Percentiles rank a stretch among this genome's conserved stretches.
Evolutionary conservation across 345 rosid genomes (phyloP).

Genomic region (Lagerstroemia speciosa): DNA sequence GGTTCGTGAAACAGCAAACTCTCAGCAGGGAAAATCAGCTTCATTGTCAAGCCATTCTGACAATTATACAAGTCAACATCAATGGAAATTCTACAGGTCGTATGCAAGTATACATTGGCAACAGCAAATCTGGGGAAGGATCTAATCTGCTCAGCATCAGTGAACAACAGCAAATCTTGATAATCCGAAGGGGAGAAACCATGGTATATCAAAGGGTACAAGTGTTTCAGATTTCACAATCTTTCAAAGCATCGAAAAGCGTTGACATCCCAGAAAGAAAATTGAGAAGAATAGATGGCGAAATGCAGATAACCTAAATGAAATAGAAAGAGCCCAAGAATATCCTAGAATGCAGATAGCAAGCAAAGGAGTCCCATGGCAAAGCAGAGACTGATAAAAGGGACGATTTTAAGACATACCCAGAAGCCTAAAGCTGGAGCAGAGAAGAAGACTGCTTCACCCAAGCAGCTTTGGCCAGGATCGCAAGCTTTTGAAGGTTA

Average conservation of each 20-base stretch:
- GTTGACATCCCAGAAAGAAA: background rate
- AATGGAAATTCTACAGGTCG: background rate
- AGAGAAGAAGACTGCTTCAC: background rate
- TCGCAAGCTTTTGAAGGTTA: conserved; percentile 8
- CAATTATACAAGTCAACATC: background rate
- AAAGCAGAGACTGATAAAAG: background rate
- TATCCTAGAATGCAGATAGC: background rate
- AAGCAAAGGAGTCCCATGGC: background rate
- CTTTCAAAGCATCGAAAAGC: background rate
- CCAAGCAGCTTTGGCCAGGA: conserved; percentile 9
- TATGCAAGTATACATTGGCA: background rate
- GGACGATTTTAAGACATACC: conserved; percentile 21
- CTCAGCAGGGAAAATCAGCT: background rate
- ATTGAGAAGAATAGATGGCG: too few relatives aligned
- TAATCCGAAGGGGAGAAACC: too few relatives aligned
- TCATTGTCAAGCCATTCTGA: background rate
- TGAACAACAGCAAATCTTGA: too few relatives aligned
- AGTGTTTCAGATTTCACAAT: background rate
- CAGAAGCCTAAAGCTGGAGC: conserved; percentile 18
- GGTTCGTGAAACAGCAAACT: background rate
- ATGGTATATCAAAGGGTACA: too few relatives aligned
- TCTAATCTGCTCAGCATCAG: too few relatives aligned
- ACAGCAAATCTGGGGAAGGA: too few relatives aligned
- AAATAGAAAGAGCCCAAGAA: background rate
- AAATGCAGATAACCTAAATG: background rate